Conservation (phyloP, 2,329 filamentous ascomycete species). For the Onygenales sp. region DNA sequence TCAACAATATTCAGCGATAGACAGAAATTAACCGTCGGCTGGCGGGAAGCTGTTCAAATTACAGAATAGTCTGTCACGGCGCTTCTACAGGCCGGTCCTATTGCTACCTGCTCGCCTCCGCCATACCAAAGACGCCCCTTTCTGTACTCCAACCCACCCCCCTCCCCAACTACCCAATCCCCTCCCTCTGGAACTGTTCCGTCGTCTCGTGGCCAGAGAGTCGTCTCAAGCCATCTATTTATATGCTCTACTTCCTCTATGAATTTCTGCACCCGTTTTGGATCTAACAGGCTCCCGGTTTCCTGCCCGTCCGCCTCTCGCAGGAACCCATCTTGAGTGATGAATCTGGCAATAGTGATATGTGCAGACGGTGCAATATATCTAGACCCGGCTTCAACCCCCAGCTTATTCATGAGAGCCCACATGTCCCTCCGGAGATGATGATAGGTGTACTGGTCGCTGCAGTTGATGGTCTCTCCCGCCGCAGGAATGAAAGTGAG, state of each 20-base stretch:
- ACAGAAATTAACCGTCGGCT: accelerated
- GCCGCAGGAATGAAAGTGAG: constrained; percentile 77
- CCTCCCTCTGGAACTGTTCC: constrained; percentile 40
- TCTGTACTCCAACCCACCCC: constrained; percentile 67
- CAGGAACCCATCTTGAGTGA: constrained; percentile 52
- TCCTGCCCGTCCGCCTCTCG: constrained; percentile 23
- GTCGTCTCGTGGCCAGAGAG: constrained; percentile 55
- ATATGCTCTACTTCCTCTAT: constrained; percentile 63
- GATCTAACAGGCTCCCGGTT: constrained; percentile 23
- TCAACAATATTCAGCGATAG: background rate
- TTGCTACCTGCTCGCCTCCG: constrained; percentile 58
- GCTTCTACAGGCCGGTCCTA: constrained; percentile 25
- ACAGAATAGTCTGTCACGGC: background rate
- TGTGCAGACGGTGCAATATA: constrained; percentile 88
- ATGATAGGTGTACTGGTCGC: constrained; percentile 73
- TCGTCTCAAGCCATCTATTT: constrained; percentile 62
- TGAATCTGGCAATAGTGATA: constrained; percentile 75
- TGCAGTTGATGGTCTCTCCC: constrained; percentile 41
- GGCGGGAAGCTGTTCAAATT: background rate
- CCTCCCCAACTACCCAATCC: constrained; percentile 83
- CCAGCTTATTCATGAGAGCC: constrained; percentile 48
- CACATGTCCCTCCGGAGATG: constrained; percentile 77
- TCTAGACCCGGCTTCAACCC: constrained; percentile 62
- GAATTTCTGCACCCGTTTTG: constrained; percentile 53
- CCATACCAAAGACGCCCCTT: constrained; percentile 80